Percentiles rank a stretch among this genome's conserved stretches.
phyloP scores from a whole-genome alignment of 176 grass and related monocot species.

The Luzula sylvatica region DNA sequence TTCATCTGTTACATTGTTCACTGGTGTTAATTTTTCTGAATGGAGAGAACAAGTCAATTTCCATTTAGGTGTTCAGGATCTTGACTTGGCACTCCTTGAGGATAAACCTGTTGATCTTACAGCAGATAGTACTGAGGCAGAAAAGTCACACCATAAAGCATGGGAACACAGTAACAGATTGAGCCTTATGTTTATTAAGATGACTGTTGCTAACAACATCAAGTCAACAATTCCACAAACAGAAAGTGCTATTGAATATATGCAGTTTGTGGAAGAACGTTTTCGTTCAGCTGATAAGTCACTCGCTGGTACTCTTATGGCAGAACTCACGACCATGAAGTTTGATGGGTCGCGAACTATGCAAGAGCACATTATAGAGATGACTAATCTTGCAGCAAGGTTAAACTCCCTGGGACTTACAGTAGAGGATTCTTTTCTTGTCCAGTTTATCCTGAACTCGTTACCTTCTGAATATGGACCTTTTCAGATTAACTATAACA shows the following conservation, averaged over 20 bases:
- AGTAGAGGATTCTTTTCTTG: slow-evolving; percentile 15
- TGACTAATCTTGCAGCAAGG: slow-evolving; percentile 22
- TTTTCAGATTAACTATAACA: slow-evolving; percentile 10
- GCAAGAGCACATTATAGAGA: slow-evolving; percentile 20
- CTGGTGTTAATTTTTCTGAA: slow-evolving; percentile 22
- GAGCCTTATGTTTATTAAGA: neutral
- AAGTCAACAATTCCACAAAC: slow-evolving; percentile 25
- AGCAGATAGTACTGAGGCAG: neutral
- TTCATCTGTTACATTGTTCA: slow-evolving; percentile 17
- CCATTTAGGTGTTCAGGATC: slow-evolving; percentile 15
- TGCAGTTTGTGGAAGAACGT: slow-evolving; percentile 22
- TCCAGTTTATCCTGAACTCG: slow-evolving; percentile 6
- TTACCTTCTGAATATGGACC: neutral
- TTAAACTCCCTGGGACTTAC: neutral
- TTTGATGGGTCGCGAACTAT: slow-evolving; percentile 19
- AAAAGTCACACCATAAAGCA: slow-evolving; percentile 3
- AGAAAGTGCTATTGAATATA: slow-evolving; percentile 14
- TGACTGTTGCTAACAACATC: slow-evolving; percentile 20
- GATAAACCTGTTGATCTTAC: neutral
- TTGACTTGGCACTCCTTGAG: slow-evolving; percentile 15
- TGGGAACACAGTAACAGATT: slow-evolving; percentile 5
- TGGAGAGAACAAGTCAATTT: slow-evolving; percentile 25
- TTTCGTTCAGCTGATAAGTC: slow-evolving; percentile 16
- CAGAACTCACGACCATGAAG: neutral
- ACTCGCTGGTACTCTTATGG: slow-evolving; percentile 16